These are phyloP conservation scores for Pyrenochaeta sp. DNA, from an alignment of 2,329 filamentous ascomycete species.

Conservation along the genomic window DNA sequence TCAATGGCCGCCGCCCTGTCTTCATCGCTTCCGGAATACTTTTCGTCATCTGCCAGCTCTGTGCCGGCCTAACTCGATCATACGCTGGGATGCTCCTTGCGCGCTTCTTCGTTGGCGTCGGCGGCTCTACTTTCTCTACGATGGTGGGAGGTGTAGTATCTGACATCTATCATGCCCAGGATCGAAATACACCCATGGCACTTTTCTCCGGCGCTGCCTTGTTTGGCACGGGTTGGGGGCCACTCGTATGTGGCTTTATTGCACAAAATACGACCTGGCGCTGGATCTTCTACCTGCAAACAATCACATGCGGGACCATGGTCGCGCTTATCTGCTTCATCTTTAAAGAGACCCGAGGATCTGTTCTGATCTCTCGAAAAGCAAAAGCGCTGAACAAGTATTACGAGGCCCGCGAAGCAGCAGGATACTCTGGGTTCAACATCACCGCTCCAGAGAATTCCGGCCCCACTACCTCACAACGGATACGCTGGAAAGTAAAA, in stretches of 20 bases:
- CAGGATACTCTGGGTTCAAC: slow-evolving; percentile 67
- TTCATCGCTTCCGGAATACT: slow-evolving; percentile 78
- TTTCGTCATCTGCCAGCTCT: slow-evolving; percentile 75
- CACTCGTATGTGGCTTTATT: slow-evolving; percentile 75
- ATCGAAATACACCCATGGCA: slow-evolving; percentile 89
- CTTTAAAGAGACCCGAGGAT: slow-evolving; percentile 84
- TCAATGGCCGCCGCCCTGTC: slow-evolving; percentile 85
- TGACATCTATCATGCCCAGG: slow-evolving; percentile 81
- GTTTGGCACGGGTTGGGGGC: slow-evolving; percentile 80
- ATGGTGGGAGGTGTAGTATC: slow-evolving; percentile 93
- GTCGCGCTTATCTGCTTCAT: slow-evolving; percentile 71
- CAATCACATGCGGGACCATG: slow-evolving; percentile 71
- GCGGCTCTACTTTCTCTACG: slow-evolving; percentile 80
- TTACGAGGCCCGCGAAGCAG: slow-evolving; percentile 76
- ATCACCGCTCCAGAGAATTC: slow-evolving; percentile 44
- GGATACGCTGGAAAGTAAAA: slow-evolving; percentile 81
- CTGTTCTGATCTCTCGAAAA: slow-evolving; percentile 79
- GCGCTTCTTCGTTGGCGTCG: slow-evolving; percentile 80
- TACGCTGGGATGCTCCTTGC: slow-evolving; percentile 78
- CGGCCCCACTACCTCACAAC: slow-evolving; percentile 50
- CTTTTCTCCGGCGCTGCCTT: slow-evolving; percentile 83
- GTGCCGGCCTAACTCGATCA: slow-evolving; percentile 74
- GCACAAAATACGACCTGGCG: slow-evolving; percentile 75
- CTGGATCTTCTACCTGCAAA: slow-evolving; percentile 90
- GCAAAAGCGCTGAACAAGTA: slow-evolving; percentile 78